Evolutionary conservation across 2,329 filamentous ascomycete genomes (phyloP).

Genomic region (Hypocreales sp.): DNA sequence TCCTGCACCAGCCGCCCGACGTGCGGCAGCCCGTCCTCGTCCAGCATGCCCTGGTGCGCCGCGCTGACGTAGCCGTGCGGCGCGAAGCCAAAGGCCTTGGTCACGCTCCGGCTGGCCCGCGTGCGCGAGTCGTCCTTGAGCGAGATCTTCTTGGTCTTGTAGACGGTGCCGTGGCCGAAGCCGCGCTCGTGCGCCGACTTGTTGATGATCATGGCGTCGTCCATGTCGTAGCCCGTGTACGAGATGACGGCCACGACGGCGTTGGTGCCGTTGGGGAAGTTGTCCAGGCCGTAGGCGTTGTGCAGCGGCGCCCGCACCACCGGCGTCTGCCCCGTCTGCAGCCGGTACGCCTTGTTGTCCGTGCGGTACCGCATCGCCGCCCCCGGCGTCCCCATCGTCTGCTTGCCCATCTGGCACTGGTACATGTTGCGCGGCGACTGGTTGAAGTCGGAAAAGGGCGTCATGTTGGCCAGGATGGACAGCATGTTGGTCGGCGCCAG

Average conservation of each 20-base stretch:
- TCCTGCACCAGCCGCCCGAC: constrained; percentile 65
- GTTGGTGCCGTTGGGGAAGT: constrained; percentile 94
- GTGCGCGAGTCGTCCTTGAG: constrained; percentile 64
- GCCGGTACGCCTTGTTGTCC: constrained; percentile 90
- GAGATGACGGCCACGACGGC: constrained; percentile 95
- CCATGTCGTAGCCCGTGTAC: constrained; percentile 99
- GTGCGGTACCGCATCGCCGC: constrained; percentile 74
- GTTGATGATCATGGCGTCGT: constrained; percentile 99
- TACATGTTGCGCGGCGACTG: constrained; percentile 99
- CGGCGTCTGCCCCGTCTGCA: constrained; percentile 93
- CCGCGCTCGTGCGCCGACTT: constrained; percentile 93
- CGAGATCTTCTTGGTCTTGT: constrained; percentile 89
- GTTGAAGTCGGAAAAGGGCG: constrained; percentile 96
- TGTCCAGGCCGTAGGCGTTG: constrained; percentile 92
- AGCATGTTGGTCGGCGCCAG: constrained; percentile 91
- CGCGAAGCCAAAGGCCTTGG: constrained; percentile 82
- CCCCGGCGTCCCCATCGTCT: constrained; percentile 94
- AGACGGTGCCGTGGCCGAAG: constrained; percentile 90
- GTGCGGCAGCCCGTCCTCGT: constrained; percentile 74
- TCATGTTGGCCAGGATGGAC: constrained; percentile 96
- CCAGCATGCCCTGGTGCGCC: constrained; percentile 55
- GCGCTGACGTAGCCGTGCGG: constrained; percentile 59
- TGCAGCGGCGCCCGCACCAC: constrained; percentile 84
- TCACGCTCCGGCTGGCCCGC: constrained; percentile 51
- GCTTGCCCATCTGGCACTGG: constrained; percentile 98